Evolutionary conservation across 2,329 filamentous ascomycete genomes (phyloP), one percentile per base, ranked within the genome.

Genomic region (Decorospora gaudefroyi): DNA sequence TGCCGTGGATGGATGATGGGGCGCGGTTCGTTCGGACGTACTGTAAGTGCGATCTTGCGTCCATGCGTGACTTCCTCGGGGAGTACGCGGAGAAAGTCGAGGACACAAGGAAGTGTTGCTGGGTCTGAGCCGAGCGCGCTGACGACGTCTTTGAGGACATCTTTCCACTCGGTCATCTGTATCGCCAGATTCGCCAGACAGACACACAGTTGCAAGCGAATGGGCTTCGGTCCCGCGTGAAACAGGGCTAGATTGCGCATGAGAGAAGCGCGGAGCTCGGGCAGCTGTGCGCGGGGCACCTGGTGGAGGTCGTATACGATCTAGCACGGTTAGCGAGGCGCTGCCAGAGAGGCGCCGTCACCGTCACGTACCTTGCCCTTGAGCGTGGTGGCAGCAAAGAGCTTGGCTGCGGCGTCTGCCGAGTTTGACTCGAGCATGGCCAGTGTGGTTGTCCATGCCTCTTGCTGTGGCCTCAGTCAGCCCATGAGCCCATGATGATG

Each of bases 21-120:
- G 57, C 57, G 61, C 62, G 59, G 52, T 38, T 72, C 70, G 71
- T 78, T 77, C 86, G 84, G 81, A 92, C 90, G 78, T 93, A 96
- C 91, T 83, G 90, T 91, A 76, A 99, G 82, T 80, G 90, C 96
- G 81, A 99, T 96, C 78, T 97, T 99, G 76, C 93, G 90, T 76
- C 93, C 93, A 80, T 99, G 92, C 61, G 89, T 97, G 68, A 99
- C 93, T 81, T 99, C 93, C 79, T 99, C 93, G 43, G 93, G 93
- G 57, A 99, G 84, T 64, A 99, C 91, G 72, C 90, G 90, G 57
- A 99, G 80, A 72, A 99, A 99, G 72, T 99, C 93, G 66, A 99
- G 79, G 64, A 97, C 87, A 71, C 88, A 93, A 55, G 90, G 84
- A 62, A 93, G 84, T 69, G 87, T 90, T 65, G 85, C 83, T 49